Percentiles rank a stretch among this genome's conserved stretches.
These are phyloP conservation scores for Trichoderma sp. DNA, from an alignment of 2,329 filamentous ascomycete genomes.

Conservation along the genomic window DNA sequence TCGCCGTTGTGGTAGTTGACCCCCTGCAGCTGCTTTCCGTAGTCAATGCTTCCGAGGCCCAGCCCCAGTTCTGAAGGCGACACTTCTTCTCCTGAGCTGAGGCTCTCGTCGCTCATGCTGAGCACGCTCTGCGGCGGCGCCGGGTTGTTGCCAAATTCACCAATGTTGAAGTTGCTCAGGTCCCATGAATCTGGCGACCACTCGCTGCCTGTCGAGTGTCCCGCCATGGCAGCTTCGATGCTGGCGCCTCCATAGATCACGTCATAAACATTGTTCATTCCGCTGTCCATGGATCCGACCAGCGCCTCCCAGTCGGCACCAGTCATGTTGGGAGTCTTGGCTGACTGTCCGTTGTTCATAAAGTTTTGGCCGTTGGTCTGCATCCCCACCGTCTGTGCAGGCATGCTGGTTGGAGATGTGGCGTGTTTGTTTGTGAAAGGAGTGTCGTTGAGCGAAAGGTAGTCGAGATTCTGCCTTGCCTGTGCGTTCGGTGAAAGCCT, in stretches of 20 bases:
- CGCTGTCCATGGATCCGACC: conserved; percentile 76
- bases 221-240: conserved; percentile 47
- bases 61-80: conserved; percentile 49
- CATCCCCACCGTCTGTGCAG: conserved; percentile 26
- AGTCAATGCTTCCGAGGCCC: conserved; percentile 41
- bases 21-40: conserved; percentile 32
- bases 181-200: conserved; percentile 64
- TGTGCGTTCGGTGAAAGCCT: conserved; percentile 31
- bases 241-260: conserved; percentile 72
- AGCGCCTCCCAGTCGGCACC: conserved; percentile 80
- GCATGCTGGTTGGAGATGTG: conserved; percentile 50
- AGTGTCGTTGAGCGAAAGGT: conserved; percentile 54
- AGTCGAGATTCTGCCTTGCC: conserved; percentile 55
- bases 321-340: conserved; percentile 51
- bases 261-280: conserved; percentile 80
- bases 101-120: conserved; percentile 59
- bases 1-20: conserved; percentile 15
- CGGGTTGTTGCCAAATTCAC: conserved; percentile 47
- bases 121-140: conserved; percentile 54
- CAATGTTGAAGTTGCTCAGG: conserved; percentile 51
- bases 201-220: conserved; percentile 40
- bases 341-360: conserved; percentile 25
- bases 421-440: conserved; percentile 47
- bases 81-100: conserved; percentile 57
- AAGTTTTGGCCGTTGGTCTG: background rate